Base-by-base conservation (phyloP, 345 rosid species). In the Salix viminalis region DNA sequence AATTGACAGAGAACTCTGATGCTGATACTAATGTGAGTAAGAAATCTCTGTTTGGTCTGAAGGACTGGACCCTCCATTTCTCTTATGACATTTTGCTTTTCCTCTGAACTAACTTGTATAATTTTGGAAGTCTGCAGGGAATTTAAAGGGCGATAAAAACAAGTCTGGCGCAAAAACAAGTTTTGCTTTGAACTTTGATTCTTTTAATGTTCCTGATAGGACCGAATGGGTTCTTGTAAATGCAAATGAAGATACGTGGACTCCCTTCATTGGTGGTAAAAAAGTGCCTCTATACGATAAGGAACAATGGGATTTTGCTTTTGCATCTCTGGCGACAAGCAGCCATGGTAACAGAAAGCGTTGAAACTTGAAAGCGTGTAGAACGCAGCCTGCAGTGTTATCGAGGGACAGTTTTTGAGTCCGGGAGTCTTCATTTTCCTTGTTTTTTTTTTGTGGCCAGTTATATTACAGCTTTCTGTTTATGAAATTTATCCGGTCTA, bases 151-250 rank as follows among this genome's bases (percentile, higher is more conserved):
- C 70, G 76, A 26, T 7, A 86, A 54, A 81, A 75, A 72, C 37
- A 82, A 82, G 81, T 65, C 79, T 62, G 37, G 36, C 12, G 65
- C 69, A n/a, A 78, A 75, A 18, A n/a, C 61, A 6, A 79, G 69
- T 10, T 56, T 75, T 18, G 54, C 74, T 4, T 48, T 67, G 64
- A 81, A 64, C 39, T 91, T 91, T 72, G 94, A 93, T 84, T 85
- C 80, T 71, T 28, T 24, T 4, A 84, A 83, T 61, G 84, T 85
- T 54, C 97, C 97, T 0, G 89, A 83, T 68, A 79, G 82, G 80
- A 83, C 89, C 16, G 84, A 76, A 81, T 93, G 98, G 98, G 75
- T 76, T 16, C 76, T 89, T 68, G 24, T 78, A 19, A 77, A 82
- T 56, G 72, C 80, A 36, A 70, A 75, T 6, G 74, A 68, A 11